Percentiles rank a stretch among this genome's conserved stretches.
Evolutionary conservation across 495 filamentous ascomycete species (phyloP).

Genomic region (Hypoxylon subgilvum): DNA sequence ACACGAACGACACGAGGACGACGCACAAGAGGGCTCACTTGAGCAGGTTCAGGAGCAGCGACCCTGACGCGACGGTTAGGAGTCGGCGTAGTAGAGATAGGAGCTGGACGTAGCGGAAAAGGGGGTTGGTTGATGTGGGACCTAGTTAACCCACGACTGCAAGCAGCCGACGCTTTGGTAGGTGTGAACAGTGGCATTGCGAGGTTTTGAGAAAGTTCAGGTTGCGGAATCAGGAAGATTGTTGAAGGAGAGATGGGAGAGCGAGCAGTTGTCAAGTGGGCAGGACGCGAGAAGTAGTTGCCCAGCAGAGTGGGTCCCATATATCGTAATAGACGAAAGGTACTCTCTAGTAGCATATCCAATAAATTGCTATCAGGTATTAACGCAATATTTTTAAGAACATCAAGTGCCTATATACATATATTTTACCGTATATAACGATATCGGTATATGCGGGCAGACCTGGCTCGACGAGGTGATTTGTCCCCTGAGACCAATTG

Average conservation of each 20-base stretch:
- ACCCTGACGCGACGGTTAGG: too few species aligned
- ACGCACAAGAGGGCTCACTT: too few species aligned
- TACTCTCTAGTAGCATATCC: neutral
- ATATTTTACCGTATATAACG: neutral
- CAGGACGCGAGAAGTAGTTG: slow-evolving; percentile 4
- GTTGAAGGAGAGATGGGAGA: neutral
- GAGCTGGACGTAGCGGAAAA: neutral
- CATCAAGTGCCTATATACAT: neutral
- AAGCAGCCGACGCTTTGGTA: slow-evolving; percentile 31
- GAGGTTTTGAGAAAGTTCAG: neutral
- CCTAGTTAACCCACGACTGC: slow-evolving; percentile 37
- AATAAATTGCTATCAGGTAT: neutral
- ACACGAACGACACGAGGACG: too few species aligned
- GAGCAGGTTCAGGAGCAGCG: too few species aligned
- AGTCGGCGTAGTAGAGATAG: neutral
- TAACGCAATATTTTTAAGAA: neutral
- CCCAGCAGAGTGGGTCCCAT: neutral
- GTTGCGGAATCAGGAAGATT: slow-evolving; percentile 12
- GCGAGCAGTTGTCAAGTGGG: neutral
- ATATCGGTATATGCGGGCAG: slow-evolving; percentile 17
- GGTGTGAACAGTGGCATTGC: slow-evolving; percentile 23
- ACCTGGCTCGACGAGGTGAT: slow-evolving; percentile 27
- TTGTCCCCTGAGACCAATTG: slow-evolving; percentile 1
- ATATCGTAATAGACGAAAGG: slow-evolving; percentile 8
- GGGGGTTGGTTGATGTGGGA: slow-evolving; percentile 22